phyloP scores from a whole-genome alignment of 2,329 filamentous ascomycete species.

The Aureobasidium subglaciale region DNA sequence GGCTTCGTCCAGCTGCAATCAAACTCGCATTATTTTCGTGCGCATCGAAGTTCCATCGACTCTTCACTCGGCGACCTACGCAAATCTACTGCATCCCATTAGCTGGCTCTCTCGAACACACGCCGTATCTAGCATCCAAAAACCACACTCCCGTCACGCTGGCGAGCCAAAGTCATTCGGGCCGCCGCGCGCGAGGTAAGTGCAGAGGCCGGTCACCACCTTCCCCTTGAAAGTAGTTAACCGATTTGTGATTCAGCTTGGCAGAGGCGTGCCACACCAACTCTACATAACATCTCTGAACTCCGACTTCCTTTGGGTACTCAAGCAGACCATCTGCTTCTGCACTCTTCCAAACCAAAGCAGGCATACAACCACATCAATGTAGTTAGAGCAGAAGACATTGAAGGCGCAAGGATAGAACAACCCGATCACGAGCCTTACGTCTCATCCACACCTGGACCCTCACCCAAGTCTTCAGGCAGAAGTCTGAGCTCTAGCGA shows the following conservation, averaged over 20 bases:
- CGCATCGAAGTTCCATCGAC: neutral
- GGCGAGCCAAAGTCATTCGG: conserved; percentile 4
- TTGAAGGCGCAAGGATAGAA: neutral
- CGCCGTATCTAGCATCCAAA: neutral
- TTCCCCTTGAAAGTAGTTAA: neutral
- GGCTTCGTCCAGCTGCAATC: neutral
- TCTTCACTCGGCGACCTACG: no score
- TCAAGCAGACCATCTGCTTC: conserved; percentile 16
- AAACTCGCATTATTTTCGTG: neutral
- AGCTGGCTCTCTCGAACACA: neutral
- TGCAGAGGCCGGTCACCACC: neutral
- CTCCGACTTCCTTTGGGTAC: conserved; percentile 26
- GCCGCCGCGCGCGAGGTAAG: conserved; percentile 11
- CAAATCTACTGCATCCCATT: neutral
- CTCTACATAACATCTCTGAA: conserved; percentile 1
- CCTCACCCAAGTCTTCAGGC: neutral
- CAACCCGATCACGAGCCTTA: neutral
- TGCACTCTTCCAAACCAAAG: neutral
- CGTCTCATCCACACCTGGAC: conserved; percentile 3
- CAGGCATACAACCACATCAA: neutral
- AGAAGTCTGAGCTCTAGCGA: neutral
- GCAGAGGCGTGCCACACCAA: neutral
- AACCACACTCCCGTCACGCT: neutral
- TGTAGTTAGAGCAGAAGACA: neutral
- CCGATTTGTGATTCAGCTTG: neutral